Evolutionary conservation across 164 flowering plant genomes (phyloP), one percentile per base, ranked within the genome.

Genomic region (Annona cherimola): DNA sequence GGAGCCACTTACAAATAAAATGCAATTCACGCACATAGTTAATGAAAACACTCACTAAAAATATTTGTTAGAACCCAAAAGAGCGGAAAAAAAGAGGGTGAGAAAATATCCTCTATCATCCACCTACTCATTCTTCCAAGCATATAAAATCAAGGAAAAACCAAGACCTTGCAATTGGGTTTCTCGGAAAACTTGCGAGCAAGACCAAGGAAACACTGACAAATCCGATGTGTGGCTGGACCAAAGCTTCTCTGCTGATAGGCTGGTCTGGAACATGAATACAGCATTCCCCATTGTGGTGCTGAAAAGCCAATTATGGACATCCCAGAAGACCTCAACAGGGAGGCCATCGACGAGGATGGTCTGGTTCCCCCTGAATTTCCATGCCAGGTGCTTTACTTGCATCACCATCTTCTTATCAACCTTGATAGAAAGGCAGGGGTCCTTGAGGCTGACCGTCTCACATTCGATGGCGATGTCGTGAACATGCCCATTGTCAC

Each of bases 261-360:
- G 81, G 74, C 90, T 79, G 9, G 88, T 84, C 80, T 80, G 88
- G 82, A 92, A 92, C 98, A 92, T 83, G 70, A 92, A 90, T 55
- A 92, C 91, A 16, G 96, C 98, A 81, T 79, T 84, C 61, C 92
- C 92, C 57, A 72, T 46, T 6, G 85, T 39, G 40, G 83, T 8
- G 35, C 89, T 80, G 66, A 89, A 92, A n/a, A 92, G 82, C 98
- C 98, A 92, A 78, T 80, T 87, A 76, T 92, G 86, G 42, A 89
- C 93, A 85, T 92, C 97, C 97, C 97, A 92, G 70, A 81, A 89
- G 39, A 92, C 83, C 45, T 92, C 97, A 0, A 92, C 86, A 0
- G 90, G 79, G 14, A 88, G 73, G 43, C 85, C 87, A 69, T 84
- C 85, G 5, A 84, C 81, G 77, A 77, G 77, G 46, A 84, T 82